phyloP scores from a whole-genome alignment of 2,329 filamentous ascomycete genomes.

The Xylariaceae sp. region DNA sequence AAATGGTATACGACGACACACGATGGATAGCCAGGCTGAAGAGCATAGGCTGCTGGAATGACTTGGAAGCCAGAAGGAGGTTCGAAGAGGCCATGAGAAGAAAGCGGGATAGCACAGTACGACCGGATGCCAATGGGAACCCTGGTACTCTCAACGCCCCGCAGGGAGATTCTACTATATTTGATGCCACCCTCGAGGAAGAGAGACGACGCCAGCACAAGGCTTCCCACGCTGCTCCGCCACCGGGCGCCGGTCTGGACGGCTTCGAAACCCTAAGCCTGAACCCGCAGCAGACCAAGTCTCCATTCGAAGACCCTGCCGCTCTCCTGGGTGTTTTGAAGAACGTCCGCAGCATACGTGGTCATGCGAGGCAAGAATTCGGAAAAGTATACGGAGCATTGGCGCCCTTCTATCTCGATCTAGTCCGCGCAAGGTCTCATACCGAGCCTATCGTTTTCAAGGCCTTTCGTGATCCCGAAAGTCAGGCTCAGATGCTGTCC shows the following conservation, averaged over 20 bases:
- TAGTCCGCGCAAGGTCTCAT: conserved; percentile 63
- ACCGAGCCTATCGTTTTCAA: conserved; percentile 79
- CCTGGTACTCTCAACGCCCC: conserved; percentile 14
- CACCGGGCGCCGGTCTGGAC: conserved; percentile 35
- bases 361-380: conserved; percentile 81
- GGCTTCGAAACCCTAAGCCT: conserved; percentile 76
- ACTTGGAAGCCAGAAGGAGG: conserved; percentile 70
- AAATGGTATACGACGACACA: conserved; percentile 98
- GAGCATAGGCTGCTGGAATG: conserved; percentile 88
- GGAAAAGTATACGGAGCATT: conserved; percentile 84
- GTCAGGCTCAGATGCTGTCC: conserved; percentile 81
- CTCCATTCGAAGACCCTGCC: conserved; percentile 50
- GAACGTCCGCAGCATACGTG: conserved; percentile 68
- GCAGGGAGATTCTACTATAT: conserved; percentile 51
- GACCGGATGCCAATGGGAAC: conserved; percentile 18
- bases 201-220: conserved; percentile 39
- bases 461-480: conserved; percentile 78
- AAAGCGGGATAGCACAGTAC: conserved; percentile 48
- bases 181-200: conserved; percentile 65
- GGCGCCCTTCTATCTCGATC: conserved; percentile 81
- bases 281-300: conserved; percentile 31
- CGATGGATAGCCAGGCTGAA: conserved; percentile 85
- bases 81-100: conserved; percentile 65
- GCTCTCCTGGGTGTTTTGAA: conserved; percentile 63
- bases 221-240: conserved; percentile 25